These are phyloP conservation scores for Staphylotrichum tortipilum DNA, from an alignment of 495 filamentous ascomycete species.

Conservation along the genomic window DNA sequence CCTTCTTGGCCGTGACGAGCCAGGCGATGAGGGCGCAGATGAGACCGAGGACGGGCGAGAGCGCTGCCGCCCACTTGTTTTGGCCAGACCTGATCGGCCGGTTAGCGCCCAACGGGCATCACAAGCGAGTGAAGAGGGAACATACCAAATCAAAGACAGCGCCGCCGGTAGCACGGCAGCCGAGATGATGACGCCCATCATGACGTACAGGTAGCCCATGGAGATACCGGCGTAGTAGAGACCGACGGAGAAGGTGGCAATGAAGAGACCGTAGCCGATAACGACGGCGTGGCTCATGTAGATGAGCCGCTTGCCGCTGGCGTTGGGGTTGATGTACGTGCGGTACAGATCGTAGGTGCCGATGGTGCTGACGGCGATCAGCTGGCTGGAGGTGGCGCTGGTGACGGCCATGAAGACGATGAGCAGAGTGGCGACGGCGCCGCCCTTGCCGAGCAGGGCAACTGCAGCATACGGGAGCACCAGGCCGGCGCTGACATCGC, in stretches of 20 bases:
- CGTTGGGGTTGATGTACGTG: constrained; percentile 51
- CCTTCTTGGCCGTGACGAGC: constrained; percentile 78
- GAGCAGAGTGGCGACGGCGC: constrained; percentile 72
- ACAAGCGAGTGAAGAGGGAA: background rate
- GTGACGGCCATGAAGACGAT: constrained; percentile 97
- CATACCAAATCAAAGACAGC: constrained; percentile 61
- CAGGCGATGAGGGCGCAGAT: constrained; percentile 72
- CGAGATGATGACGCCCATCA: constrained; percentile 90
- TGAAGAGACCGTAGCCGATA: constrained; percentile 66
- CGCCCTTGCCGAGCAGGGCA: constrained; percentile 80
- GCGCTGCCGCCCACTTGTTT: constrained; percentile 68
- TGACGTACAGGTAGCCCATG: constrained; percentile 62
- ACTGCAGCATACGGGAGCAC: constrained; percentile 85
- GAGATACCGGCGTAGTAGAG: constrained; percentile 57
- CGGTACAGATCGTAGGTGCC: constrained; percentile 91
- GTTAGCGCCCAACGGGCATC: too few species aligned
- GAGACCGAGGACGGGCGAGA: constrained; percentile 71
- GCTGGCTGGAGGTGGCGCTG: constrained; percentile 75
- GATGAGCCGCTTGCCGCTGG: constrained; percentile 71
- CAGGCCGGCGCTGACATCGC: constrained; percentile 76
- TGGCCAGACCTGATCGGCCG: constrained; percentile 48
- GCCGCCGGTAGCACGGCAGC: constrained; percentile 77
- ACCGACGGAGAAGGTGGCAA: constrained; percentile 77
- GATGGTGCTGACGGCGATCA: constrained; percentile 90
- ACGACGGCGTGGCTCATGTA: constrained; percentile 77